These are phyloP conservation scores for Calonectria pauciramosa DNA, from an alignment of 2,329 filamentous ascomycete species.

Conservation along the genomic window DNA sequence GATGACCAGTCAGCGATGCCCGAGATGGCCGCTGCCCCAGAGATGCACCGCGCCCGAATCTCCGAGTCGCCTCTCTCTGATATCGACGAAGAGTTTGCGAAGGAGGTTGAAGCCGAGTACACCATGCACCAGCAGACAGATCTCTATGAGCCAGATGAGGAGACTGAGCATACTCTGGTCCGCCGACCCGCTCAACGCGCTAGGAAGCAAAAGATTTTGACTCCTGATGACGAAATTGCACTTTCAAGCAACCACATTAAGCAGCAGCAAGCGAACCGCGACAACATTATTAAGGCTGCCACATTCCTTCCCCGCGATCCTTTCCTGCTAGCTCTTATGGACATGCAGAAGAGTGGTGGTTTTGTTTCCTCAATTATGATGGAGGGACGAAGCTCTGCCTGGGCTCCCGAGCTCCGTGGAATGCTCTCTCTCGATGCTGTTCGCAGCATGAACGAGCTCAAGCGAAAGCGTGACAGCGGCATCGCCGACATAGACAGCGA, in stretches of 20 bases:
- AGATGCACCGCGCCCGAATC: slow-evolving; percentile 70
- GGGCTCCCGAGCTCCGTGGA: slow-evolving; percentile 94
- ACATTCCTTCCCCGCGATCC: slow-evolving; percentile 90
- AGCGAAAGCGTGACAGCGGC: slow-evolving; percentile 93
- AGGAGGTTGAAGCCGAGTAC: slow-evolving; percentile 71
- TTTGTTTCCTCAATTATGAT: slow-evolving; percentile 92
- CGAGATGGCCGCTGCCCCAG: slow-evolving; percentile 60
- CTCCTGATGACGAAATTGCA: slow-evolving; percentile 85
- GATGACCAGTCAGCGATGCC: slow-evolving; percentile 71
- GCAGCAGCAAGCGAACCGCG: slow-evolving; percentile 86
- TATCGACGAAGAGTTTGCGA: slow-evolving; percentile 73
- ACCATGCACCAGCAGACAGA: slow-evolving; percentile 67
- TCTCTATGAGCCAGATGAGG: slow-evolving; percentile 73
- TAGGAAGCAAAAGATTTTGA: slow-evolving; percentile 83
- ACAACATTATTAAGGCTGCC: slow-evolving; percentile 86
- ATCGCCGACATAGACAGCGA: slow-evolving; percentile 84
- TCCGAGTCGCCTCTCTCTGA: slow-evolving; percentile 80
- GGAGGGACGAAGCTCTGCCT: slow-evolving; percentile 81
- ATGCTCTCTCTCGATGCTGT: slow-evolving; percentile 90
- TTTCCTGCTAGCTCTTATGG: slow-evolving; percentile 87
- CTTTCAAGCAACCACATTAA: slow-evolving; percentile 84
- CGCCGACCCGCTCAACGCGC: slow-evolving; percentile 80
- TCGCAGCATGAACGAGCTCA: slow-evolving; percentile 82
- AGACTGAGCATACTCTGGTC: slow-evolving; percentile 69
- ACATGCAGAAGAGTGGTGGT: slow-evolving; percentile 90